Conservation (phyloP, 1,139 yeast species). For the Debaryomycetaceae sp. region DNA sequence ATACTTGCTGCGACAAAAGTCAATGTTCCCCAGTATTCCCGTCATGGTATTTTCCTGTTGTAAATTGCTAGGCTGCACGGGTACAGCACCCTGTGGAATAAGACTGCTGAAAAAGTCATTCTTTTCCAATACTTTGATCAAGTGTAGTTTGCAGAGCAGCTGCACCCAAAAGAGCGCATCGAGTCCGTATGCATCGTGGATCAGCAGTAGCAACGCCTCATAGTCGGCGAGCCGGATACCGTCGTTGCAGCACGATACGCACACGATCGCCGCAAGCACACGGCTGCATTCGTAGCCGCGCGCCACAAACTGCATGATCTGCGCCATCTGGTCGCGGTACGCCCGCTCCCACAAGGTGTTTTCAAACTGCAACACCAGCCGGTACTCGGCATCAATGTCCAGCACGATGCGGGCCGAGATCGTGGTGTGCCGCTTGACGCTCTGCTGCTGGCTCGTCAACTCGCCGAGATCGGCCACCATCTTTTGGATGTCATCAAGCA, state of each 20-base stretch:
- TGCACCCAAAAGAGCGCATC: conserved; percentile 25
- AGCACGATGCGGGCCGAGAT: conserved; percentile 61
- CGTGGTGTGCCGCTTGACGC: conserved; percentile 64
- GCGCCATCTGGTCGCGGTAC: conserved; percentile 39
- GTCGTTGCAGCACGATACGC: conserved; percentile 49
- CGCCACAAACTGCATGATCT: conserved; percentile 37
- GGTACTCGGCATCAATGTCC: conserved; percentile 41
- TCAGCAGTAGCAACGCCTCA: conserved; percentile 34
- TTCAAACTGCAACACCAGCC: conserved; percentile 54
- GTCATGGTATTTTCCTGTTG: neutral
- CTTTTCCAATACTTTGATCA: conserved; percentile 16
- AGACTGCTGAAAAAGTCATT: conserved; percentile 16
- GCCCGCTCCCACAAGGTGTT: conserved; percentile 60
- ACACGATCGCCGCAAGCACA: conserved; percentile 37
- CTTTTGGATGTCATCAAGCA: conserved; percentile 57
- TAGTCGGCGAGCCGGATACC: conserved; percentile 58
- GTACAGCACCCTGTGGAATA: conserved; percentile 2
- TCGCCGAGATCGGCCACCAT: conserved; percentile 64
- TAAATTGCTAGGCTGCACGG: too few species aligned
- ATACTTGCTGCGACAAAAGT: conserved; percentile 22
- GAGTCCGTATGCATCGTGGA: conserved; percentile 52
- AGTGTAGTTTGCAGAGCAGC: conserved; percentile 13
- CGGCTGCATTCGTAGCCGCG: conserved; percentile 18
- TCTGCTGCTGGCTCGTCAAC: conserved; percentile 57
- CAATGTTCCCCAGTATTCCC: conserved; percentile 26